Percentiles rank a stretch among this genome's conserved stretches.
These are phyloP conservation scores for Starmerella powellii DNA, from an alignment of 805 yeast genomes.

Conservation along the genomic window DNA sequence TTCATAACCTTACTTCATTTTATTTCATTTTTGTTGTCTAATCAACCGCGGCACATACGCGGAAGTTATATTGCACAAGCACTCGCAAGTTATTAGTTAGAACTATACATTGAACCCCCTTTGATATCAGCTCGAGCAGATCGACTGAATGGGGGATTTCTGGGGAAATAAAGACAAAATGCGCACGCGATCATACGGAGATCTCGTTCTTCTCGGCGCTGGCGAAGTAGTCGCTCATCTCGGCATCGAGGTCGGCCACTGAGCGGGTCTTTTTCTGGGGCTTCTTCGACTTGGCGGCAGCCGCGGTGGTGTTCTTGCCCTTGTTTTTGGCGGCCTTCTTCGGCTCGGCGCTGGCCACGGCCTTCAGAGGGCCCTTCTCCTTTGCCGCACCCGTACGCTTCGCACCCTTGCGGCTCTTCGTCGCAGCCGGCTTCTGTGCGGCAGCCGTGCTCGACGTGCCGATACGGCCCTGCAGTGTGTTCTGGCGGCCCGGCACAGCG, in stretches of 20 bases:
- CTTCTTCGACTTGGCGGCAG: slow-evolving; percentile 14
- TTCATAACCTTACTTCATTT: too few species aligned
- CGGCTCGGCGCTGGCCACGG: slow-evolving; percentile 12
- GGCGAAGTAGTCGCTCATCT: slow-evolving; percentile 86
- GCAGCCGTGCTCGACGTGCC: slow-evolving; percentile 8
- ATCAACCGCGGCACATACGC: too few species aligned
- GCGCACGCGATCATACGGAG: slow-evolving; percentile 15
- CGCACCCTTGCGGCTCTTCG: slow-evolving; percentile 10
- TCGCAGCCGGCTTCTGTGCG: slow-evolving; percentile 3
- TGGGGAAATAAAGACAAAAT: too few species aligned
- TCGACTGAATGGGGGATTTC: too few species aligned
- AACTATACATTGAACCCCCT: too few species aligned
- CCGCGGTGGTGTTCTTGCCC: too few species aligned
- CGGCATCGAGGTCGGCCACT: slow-evolving; percentile 88
- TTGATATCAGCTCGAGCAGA: too few species aligned
- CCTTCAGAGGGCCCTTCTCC: slow-evolving; percentile 10
- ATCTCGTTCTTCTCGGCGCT: slow-evolving; percentile 22
- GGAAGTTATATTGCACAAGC: too few species aligned
- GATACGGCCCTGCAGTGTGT: slow-evolving; percentile 18
- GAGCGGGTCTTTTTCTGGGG: slow-evolving; percentile 50
- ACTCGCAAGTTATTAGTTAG: too few species aligned
- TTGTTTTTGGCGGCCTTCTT: slow-evolving; percentile 19
- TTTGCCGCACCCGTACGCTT: slow-evolving; percentile 9
- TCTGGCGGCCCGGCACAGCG: slow-evolving; percentile 6
- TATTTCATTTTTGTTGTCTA: too few species aligned